Evolutionary conservation across 2,329 filamentous ascomycete species (phyloP).

Genomic region (Xylariaceae sp.): DNA sequence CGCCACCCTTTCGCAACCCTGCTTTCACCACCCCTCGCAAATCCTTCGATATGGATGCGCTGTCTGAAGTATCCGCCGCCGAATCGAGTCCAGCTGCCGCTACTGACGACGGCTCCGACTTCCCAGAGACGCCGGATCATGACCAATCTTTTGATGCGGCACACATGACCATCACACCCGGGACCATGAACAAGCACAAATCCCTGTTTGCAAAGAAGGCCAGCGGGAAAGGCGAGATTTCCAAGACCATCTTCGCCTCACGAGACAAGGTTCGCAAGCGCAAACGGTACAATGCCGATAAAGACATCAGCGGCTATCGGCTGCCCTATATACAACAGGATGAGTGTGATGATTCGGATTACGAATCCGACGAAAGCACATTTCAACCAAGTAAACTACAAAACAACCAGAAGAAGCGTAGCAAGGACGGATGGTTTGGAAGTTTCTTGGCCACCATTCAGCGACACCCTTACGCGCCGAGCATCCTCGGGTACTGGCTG

Average conservation of each 20-base stretch:
- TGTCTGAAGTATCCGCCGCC: conserved; percentile 63
- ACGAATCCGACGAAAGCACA: conserved; percentile 57
- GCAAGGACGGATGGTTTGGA: conserved; percentile 49
- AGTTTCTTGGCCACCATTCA: conserved; percentile 59
- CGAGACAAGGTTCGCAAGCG: conserved; percentile 59
- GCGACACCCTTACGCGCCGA: conserved; percentile 64
- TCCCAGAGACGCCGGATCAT: conserved; percentile 59
- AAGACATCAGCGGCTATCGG: conserved; percentile 56
- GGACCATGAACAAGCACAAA: conserved; percentile 54
- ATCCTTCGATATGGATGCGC: conserved; percentile 58
- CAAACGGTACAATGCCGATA: conserved; percentile 59
- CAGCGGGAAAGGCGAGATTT: conserved; percentile 70
- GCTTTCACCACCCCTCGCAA: conserved; percentile 70
- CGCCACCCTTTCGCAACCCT: conserved; percentile 66
- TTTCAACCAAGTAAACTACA: conserved; percentile 34
- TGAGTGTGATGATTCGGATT: conserved; percentile 54
- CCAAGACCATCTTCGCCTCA: conserved; percentile 49
- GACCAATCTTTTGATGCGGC: conserved; percentile 52
- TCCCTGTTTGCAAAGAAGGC: conserved; percentile 47
- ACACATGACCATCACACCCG: conserved; percentile 57
- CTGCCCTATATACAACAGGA: conserved; percentile 52
- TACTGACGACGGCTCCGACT: conserved; percentile 63
- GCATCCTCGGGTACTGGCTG: conserved; percentile 66
- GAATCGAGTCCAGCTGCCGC: conserved; percentile 67
- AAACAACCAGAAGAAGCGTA: conserved; percentile 34